phyloP scores from a whole-genome alignment of 1,284 basidiomycete genomes.

The Spongiforma sp. region DNA sequence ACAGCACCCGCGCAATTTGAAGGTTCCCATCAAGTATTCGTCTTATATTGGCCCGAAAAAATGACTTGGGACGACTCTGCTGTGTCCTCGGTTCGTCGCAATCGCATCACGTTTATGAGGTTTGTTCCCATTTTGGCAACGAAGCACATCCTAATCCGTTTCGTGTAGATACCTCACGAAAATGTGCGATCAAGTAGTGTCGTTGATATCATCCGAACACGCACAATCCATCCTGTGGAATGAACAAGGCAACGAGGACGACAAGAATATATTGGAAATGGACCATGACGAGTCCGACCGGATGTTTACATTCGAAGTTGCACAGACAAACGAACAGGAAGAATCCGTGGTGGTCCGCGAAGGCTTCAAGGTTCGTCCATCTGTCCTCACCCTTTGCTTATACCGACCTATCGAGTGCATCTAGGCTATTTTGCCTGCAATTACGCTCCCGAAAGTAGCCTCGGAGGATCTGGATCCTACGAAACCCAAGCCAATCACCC shows the following conservation, averaged over 20 bases:
- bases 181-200: constrained; percentile 55
- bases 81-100: constrained; percentile 50
- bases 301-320: constrained; percentile 60
- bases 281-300: constrained; percentile 50
- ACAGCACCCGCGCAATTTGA: constrained; percentile 5
- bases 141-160: neutral
- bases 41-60: constrained; percentile 67
- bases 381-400: neutral
- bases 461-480: constrained; percentile 28
- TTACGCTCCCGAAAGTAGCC: constrained; percentile 22
- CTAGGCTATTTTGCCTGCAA: too few species aligned
- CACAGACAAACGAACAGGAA: constrained; percentile 62
- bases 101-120: constrained; percentile 67
- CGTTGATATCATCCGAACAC: constrained; percentile 53
- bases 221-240: constrained; percentile 49
- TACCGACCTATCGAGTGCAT: neutral
- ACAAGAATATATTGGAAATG: constrained; percentile 32
- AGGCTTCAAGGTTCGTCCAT: constrained; percentile 46
- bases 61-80: constrained; percentile 62
- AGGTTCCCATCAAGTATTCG: constrained; percentile 40
- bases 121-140: constrained; percentile 22
- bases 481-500: constrained; percentile 30
- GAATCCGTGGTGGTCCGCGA: constrained; percentile 48
- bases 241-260: constrained; percentile 36
- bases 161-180: constrained; percentile 66